Evolutionary conservation across 441 rosid species (phyloP).

Genomic region (Syzygium malaccense): DNA sequence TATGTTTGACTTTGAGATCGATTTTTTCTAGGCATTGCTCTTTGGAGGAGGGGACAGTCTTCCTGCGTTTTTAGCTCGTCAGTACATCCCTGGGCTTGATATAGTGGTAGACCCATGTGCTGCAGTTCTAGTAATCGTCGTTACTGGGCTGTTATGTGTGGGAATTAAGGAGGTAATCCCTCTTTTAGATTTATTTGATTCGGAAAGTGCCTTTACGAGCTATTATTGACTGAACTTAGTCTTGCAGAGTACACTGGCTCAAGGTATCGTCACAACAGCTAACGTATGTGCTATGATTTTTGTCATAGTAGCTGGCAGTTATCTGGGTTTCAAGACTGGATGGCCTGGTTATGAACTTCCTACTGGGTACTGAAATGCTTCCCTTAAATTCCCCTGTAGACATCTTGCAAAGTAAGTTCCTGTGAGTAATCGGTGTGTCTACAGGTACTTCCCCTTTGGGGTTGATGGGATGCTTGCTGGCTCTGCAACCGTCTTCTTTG

Average conservation of each 20-base stretch:
- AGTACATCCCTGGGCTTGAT: conserved; percentile 76
- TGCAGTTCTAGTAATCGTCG: conserved; percentile 66
- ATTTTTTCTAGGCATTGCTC: conserved; percentile 55
- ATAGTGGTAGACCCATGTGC: conserved; percentile 92
- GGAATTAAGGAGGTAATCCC: conserved; percentile 91
- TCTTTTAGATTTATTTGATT: background rate
- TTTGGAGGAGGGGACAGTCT: conserved; percentile 82
- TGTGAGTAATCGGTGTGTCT: background rate
- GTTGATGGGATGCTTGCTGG: conserved; percentile 97
- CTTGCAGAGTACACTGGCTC: conserved; percentile 82
- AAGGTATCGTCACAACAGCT: conserved; percentile 65
- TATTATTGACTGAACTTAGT: background rate
- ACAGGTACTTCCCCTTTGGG: conserved; percentile 82
- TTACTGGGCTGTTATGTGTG: conserved; percentile 82
- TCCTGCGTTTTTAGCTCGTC: conserved; percentile 74
- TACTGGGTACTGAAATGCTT: conserved; percentile 54
- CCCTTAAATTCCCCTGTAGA: background rate
- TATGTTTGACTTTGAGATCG: background rate
- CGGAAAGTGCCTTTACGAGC: background rate
- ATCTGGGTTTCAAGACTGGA: conserved; percentile 85
- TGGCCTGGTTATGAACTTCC: conserved; percentile 92
- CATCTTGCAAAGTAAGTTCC: conserved; percentile 1
- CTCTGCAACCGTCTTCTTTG: conserved; percentile 92
- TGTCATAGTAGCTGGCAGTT: conserved; percentile 78
- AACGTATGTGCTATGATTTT: conserved; percentile 83